Base-by-base conservation (phyloP, 176 grass and related monocot species). In the Juncus inflexus region DNA sequence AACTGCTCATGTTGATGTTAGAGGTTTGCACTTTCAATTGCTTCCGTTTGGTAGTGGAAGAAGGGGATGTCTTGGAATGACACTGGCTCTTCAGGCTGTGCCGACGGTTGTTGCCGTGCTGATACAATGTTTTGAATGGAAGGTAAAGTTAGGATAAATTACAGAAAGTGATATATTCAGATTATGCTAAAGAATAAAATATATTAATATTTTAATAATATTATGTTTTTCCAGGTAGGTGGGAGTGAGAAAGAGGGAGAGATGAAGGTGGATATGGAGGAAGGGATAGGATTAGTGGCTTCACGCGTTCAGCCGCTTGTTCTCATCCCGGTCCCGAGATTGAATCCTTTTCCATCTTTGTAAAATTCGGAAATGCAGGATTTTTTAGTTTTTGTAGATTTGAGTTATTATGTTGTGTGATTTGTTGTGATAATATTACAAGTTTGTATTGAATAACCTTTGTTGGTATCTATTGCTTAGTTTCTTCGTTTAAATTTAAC, bases 41-140 rank as follows among this genome's bases (percentile, higher is more conserved):
- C 78, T 95, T 59, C 86, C 83, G 0, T 89, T 95, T n/a, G 90
- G 79, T 2, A 86, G 85, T 40, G 86, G 90, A 2, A 81, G 86
- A 61, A 83, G 84, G 58, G 84, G 66, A 2, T 96, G 87, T 70
- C 91, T 83, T 1, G 91, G 81, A 7, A 79, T 87, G 72, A 80
- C 77, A 0, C 55, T 83, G 4, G 78, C 91, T 2, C 16, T 87
- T 53, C 81, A 90, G 65, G 80, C 74, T 4, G 75, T 87, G 14
- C 83, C 84, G 35, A 67, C 70, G 1, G 71, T 82, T 14, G 62
- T 95, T 1, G 86, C 74, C 0, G 81, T 73, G 9, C 76, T 90
- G 0, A 78, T 95, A 47, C 84, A 95, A 65, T 90, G 86, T 60
- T 95, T 95, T 60, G 50, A 90, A 10, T 90, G 83, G 86, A 66